A percentile compares a stretch with the other conserved stretches of the same genome.
These are phyloP conservation scores for Boletus sensibilis DNA, from an alignment of 768 basidiomycete species.

Conservation along the genomic window DNA sequence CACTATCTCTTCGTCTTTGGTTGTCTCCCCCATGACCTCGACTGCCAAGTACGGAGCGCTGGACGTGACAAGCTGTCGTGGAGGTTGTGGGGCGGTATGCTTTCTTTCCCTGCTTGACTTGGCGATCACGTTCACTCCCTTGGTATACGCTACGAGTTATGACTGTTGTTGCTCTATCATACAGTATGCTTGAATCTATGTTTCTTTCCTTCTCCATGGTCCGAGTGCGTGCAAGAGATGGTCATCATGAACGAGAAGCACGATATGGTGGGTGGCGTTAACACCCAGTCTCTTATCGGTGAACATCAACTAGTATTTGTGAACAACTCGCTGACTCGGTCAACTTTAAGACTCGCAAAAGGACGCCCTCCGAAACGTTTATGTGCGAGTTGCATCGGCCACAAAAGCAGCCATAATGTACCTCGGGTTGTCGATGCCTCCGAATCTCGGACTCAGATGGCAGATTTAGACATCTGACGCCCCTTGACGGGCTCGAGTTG, in stretches of 20 bases:
- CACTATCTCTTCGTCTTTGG: not conserved
- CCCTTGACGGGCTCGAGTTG: not conserved
- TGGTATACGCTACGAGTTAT: not conserved
- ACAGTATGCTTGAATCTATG: conserved; percentile 25
- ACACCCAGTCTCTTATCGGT: not conserved
- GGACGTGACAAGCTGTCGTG: not conserved
- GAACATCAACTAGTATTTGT: not conserved
- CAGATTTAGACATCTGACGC: not conserved
- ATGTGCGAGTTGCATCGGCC: too few species aligned
- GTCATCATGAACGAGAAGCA: too few species aligned
- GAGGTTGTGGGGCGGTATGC: not conserved
- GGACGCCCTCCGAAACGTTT: not conserved
- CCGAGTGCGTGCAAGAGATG: not conserved
- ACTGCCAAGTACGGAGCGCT: not conserved
- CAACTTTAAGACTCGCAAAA: not conserved
- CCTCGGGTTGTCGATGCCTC: not conserved
- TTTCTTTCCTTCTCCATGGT: not conserved
- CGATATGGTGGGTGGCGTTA: too few species aligned
- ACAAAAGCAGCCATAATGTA: not conserved
- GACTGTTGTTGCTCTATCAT: conserved; percentile 7
- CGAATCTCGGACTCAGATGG: not conserved
- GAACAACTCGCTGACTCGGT: not conserved
- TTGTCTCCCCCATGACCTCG: not conserved
- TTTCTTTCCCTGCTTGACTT: not conserved
- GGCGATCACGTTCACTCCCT: not conserved